Evolutionary conservation across 306 rosid species (phyloP), one percentile per base, ranked within the genome.

Genomic region (Dalbergia cochinchinensis): DNA sequence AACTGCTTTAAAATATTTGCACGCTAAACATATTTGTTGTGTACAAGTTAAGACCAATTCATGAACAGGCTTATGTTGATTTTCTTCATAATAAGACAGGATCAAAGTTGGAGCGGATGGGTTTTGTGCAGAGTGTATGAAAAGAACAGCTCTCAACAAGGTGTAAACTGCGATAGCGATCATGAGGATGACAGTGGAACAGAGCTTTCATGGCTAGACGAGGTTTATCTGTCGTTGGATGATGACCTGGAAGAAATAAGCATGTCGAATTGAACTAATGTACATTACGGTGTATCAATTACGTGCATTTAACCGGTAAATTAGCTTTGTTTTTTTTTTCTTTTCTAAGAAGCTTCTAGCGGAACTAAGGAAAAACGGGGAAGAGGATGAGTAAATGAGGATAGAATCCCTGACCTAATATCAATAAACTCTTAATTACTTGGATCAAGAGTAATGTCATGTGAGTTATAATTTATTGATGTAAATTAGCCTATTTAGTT

Each of bases 61-160:
- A 33, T 63, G 50, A 72, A 42, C 16, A 35, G 11, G 48, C 12
- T 50, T 20, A 0, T 15, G 5, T 51, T 42, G 6, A 65, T 31
- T 60, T 16, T 69, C 8, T 18, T 8, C 53, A 4, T 9, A 51
- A 13, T 26, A 26, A 26, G 62, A 59, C 76, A 85, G 89, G 86
- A 78, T 31, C 72, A 60, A 37, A 75, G 42, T 69, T 63, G 68
- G 76, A 70, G 41, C 50, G 18, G 63, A 66, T 82, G 86, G 90
- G 87, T 85, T 42, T 69, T 87, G 68, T 87, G 90, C 79, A 83
- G 83, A 80, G 90, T 87, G 0, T 79, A 67, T 72, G 90, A 87
- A 75, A 81, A 80, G 77, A 69, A 60, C 4, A 50, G 15, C 26
- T 76, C 69, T 44, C 51, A 65, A 54, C 33, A 74, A 69, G 77